Evolutionary conservation across 768 basidiomycete species (phyloP).

Genomic region (Peribolospora baueri): DNA sequence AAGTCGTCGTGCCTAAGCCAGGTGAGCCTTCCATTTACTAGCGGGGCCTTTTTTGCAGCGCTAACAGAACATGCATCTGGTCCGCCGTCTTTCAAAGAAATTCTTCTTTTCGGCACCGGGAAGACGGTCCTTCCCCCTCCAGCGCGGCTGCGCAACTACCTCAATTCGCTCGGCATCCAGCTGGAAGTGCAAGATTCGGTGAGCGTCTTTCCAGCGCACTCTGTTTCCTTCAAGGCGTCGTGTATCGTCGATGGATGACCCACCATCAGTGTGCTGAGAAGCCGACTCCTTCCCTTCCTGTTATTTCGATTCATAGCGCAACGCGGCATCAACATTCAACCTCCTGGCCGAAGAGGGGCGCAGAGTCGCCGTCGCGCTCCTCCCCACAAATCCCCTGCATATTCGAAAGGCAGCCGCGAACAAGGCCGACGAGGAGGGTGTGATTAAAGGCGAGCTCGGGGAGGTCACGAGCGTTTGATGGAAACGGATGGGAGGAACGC

Average conservation of each 20-base stretch:
- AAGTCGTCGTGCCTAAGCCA: constrained; percentile 57
- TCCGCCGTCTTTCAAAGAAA: constrained; percentile 31
- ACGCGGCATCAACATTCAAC: constrained; percentile 90
- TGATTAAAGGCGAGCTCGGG: too few relatives aligned
- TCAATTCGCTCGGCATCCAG: constrained; percentile 57
- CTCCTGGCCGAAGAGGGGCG: constrained; percentile 78
- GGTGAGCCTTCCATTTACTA: constrained; percentile 28
- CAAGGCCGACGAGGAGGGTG: too few relatives aligned
- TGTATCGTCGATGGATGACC: neutral
- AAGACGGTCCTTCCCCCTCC: constrained; percentile 45
- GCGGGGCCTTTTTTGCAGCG: neutral
- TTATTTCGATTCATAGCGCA: constrained; percentile 28
- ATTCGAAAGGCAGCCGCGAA: too few relatives aligned
- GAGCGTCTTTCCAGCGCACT: constrained; percentile 11
- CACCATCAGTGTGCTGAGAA: constrained; percentile 13
- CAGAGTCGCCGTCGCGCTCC: constrained; percentile 69
- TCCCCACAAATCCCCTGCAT: constrained; percentile 25
- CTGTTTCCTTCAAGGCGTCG: neutral
- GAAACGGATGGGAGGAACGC: too few relatives aligned
- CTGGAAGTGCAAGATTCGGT: constrained; percentile 76
- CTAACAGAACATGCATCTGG: neutral
- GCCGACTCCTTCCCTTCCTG: neutral
- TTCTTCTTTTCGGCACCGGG: constrained; percentile 73
- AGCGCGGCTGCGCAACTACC: constrained; percentile 34
- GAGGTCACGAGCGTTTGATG: too few relatives aligned